Evolutionary conservation across 306 rosid species (phyloP).

Genomic region (Clitoria ternatea): DNA sequence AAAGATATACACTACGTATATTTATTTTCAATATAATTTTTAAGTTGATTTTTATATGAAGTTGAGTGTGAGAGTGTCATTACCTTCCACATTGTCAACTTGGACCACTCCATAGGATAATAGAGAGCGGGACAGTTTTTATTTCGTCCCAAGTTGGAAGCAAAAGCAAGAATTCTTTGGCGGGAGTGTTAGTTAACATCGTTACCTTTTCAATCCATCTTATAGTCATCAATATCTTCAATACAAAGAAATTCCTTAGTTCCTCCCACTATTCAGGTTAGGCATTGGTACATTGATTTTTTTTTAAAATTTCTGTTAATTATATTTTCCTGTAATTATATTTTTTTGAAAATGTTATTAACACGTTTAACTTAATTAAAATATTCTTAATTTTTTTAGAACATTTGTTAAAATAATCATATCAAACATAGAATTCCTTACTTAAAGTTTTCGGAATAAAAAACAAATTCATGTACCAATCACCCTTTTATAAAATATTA

Average conservation of each 20-base stretch:
- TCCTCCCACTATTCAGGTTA: constrained; percentile 24
- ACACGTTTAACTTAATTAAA: too few relatives aligned
- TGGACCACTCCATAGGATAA: not conserved
- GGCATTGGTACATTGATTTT: too few relatives aligned
- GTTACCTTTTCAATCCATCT: not conserved
- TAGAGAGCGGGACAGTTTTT: not conserved
- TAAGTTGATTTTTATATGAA: not conserved
- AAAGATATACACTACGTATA: not conserved
- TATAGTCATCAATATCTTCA: constrained; percentile 13
- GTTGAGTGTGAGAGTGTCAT: not conserved
- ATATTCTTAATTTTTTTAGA: too few relatives aligned
- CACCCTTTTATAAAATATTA: too few relatives aligned
- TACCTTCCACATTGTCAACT: not conserved
- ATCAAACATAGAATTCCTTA: too few relatives aligned
- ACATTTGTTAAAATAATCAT: too few relatives aligned
- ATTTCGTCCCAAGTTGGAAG: not conserved
- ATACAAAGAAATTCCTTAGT: constrained; percentile 30
- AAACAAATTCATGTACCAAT: too few relatives aligned
- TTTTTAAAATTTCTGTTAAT: too few relatives aligned
- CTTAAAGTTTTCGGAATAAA: too few relatives aligned
- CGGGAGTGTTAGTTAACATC: constrained; percentile 2
- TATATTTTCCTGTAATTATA: too few relatives aligned
- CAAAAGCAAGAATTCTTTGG: not conserved
- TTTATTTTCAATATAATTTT: not conserved
- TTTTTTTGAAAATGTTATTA: too few relatives aligned